Base-by-base conservation (phyloP, 2,329 filamentous ascomycete species). In the Penicillium sp. region DNA sequence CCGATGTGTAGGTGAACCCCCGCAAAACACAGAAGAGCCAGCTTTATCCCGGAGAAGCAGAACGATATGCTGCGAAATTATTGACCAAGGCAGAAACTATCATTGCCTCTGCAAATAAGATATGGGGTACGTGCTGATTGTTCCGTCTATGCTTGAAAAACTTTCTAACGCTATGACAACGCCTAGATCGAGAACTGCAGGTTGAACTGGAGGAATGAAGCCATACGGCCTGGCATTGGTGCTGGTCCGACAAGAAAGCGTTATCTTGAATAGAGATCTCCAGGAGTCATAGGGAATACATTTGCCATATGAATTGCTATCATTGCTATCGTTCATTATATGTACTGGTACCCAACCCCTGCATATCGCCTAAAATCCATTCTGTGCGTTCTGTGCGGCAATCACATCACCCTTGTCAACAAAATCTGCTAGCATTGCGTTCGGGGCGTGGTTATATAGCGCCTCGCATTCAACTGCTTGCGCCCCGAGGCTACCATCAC, bases 1-100 rank as follows among this genome's bases (percentile, higher is more conserved):
- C 7, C 20, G 2, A 8, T 41, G 9, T 11, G 42, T 50, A 86
- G 81, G 85, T 84, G 4, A 86, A 88, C 72, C 84, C 85, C 16
- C 85, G 81, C 60, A 88, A 87, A 62, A 55, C 63, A 40, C 66
- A 69, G 52, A 63, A 69, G 50, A 68, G 71, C 79, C 79, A 81
- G 31, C 67, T 83, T 11, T 80, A 81, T 55, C 76, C 76, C 0
- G 74, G 78, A 25, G 81, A 86, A 27, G 81, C 82, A 45, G 74
- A 80, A 42, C 84, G 82, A 51, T 84, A 85, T 57, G 76, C 79
- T 43, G 80, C 83, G 48, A 90, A 89, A 65, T 67, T 90, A 27
- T 68, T 84, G 14, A 74, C 74, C 16, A 90, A 89, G 66, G 87
- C 87, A 1, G 81, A 83, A 52, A 76, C 86, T 30, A 90, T 91